Evolutionary conservation across 2,329 filamentous ascomycete genomes (phyloP).

Genomic region (Fusarium setosum): DNA sequence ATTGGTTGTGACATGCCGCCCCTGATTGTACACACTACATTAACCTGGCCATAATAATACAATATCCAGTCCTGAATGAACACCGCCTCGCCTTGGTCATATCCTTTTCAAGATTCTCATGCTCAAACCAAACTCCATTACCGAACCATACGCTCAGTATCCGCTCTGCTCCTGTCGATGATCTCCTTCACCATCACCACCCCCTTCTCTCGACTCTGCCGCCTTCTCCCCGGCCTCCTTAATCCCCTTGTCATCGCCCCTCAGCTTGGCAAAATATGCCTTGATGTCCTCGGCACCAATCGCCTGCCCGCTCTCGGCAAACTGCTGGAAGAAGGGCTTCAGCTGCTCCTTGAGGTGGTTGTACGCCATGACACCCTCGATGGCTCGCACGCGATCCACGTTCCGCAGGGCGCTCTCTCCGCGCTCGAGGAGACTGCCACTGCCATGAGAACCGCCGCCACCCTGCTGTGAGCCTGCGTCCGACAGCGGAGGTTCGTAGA

Average conservation of each 20-base stretch:
- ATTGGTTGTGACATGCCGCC: neutral
- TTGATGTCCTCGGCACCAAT: slow-evolving; percentile 98
- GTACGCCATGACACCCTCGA: slow-evolving; percentile 98
- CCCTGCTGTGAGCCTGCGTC: slow-evolving; percentile 67
- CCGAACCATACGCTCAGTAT: slow-evolving; percentile 51
- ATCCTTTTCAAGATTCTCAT: neutral
- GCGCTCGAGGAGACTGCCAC: slow-evolving; percentile 86
- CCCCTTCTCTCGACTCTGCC: slow-evolving; percentile 47
- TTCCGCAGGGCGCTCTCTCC: slow-evolving; percentile 93
- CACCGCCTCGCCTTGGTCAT: neutral
- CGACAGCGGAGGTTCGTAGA: slow-evolving; percentile 91
- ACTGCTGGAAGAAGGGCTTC: slow-evolving; percentile 94
- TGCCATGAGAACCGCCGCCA: slow-evolving; percentile 72
- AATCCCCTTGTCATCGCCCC: slow-evolving; percentile 85
- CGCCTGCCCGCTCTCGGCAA: slow-evolving; percentile 88
- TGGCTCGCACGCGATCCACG: slow-evolving; percentile 91
- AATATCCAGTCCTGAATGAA: neutral
- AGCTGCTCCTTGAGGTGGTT: slow-evolving; percentile 96
- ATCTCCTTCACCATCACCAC: slow-evolving; percentile 44
- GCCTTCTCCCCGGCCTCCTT: slow-evolving; percentile 69
- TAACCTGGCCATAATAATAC: slow-evolving; percentile 12
- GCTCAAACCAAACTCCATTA: neutral
- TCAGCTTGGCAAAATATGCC: slow-evolving; percentile 91
- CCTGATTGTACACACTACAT: slow-evolving; percentile 23
- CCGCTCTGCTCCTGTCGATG: slow-evolving; percentile 64